Conservation (phyloP, 139 green algal species). For the Volvox africanus region DNA sequence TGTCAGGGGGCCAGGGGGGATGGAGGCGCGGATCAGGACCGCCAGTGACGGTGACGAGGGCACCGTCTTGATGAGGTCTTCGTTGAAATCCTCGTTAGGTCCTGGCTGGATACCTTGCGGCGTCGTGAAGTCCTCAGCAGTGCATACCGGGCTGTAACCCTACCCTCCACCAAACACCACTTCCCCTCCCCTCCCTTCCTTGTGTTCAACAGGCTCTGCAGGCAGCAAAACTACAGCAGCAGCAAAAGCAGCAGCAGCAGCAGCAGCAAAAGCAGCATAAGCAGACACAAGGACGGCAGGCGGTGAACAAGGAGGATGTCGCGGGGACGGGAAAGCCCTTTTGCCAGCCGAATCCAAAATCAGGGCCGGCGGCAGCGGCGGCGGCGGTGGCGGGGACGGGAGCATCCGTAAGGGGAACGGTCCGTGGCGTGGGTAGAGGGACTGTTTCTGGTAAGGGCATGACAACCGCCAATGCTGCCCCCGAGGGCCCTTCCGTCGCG, state of each 20-base stretch:
- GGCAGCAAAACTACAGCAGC: slow-evolving; percentile 20
- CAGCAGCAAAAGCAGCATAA: not conserved
- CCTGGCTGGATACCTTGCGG: too few relatives aligned
- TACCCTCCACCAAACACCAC: too few relatives aligned
- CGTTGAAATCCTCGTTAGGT: too few relatives aligned
- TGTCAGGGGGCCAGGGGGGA: not conserved
- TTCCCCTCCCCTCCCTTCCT: not conserved
- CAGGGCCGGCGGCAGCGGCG: not conserved
- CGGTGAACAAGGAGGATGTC: too few relatives aligned
- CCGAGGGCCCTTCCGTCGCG: not conserved
- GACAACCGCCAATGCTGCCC: too few relatives aligned
- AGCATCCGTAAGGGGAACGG: not conserved
- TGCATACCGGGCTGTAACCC: too few relatives aligned
- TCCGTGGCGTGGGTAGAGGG: not conserved
- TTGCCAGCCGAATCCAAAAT: not conserved
- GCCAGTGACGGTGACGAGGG: too few relatives aligned
- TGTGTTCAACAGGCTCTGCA: not conserved
- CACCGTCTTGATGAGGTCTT: too few relatives aligned
- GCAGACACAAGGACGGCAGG: not conserved
- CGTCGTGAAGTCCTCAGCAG: too few relatives aligned
- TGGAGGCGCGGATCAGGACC: not conserved
- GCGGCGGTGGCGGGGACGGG: not conserved
- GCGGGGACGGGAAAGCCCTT: too few relatives aligned
- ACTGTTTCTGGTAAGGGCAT: not conserved
- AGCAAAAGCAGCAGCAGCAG: not conserved